These are phyloP conservation scores for Datura wrightii DNA, from an alignment of 257 asterid genomes.

Conservation along the genomic window DNA sequence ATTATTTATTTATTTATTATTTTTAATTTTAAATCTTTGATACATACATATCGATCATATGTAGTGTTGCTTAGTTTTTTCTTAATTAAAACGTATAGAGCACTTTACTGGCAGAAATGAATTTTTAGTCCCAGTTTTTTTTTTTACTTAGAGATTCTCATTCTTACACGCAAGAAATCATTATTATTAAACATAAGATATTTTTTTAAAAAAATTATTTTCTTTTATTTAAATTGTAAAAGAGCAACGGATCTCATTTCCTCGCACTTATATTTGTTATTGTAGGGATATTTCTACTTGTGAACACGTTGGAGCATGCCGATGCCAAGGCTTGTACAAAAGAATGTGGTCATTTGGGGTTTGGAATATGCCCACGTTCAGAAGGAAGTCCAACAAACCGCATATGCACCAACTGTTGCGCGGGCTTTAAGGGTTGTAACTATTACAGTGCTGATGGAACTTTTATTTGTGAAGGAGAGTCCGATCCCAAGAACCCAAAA, in stretches of 20 bases:
- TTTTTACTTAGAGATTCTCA: no score
- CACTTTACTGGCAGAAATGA: no score
- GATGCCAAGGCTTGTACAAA: background rate
- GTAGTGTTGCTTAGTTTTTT: background rate
- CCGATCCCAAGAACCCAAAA: background rate
- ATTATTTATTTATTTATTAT: background rate
- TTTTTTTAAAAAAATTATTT: no score
- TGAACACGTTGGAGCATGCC: background rate
- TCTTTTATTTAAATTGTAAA: no score
- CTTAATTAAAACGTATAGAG: background rate
- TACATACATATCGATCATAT: background rate
- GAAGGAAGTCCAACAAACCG: background rate
- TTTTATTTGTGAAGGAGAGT: background rate
- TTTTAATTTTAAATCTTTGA: background rate
- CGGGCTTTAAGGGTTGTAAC: background rate
- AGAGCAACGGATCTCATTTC: no score
- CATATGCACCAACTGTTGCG: background rate
- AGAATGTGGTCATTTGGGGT: background rate
- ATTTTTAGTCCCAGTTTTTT: no score
- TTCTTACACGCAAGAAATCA: no score
- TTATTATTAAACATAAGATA: no score
- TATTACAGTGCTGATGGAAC: background rate
- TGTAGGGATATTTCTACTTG: background rate
- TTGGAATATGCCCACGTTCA: background rate
- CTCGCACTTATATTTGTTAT: background rate